Conservation (phyloP, 2,329 filamentous ascomycete genomes). For the Aspergillus flavus region DNA sequence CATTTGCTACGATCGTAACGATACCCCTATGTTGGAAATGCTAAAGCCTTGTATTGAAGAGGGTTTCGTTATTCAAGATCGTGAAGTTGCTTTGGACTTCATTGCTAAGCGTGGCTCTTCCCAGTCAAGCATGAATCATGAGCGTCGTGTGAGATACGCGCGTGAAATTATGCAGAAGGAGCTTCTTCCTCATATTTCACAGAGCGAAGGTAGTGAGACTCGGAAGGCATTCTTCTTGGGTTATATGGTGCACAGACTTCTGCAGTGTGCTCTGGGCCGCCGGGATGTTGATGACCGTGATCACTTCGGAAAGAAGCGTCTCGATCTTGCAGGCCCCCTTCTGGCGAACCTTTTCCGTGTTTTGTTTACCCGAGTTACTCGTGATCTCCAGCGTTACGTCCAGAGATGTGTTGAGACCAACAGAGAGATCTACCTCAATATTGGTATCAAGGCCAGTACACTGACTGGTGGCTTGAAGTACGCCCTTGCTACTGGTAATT, state of each 20-base stretch:
- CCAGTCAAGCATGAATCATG: conserved; percentile 71
- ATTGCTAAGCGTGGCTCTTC: conserved; percentile 87
- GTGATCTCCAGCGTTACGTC: conserved; percentile 87
- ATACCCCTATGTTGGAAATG: conserved; percentile 97
- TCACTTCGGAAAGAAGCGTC: conserved; percentile 97
- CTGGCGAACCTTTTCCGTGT: conserved; percentile 95
- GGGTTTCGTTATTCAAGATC: conserved; percentile 92
- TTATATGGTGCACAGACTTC: conserved; percentile 96
- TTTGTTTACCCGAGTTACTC: conserved; percentile 86
- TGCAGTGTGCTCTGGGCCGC: conserved; percentile 89
- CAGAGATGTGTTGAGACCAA: conserved; percentile 89
- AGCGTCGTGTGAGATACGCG: conserved; percentile 89
- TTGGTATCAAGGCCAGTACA: conserved; percentile 88
- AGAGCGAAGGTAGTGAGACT: conserved; percentile 91
- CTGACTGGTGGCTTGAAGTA: conserved; percentile 95
- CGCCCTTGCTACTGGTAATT: conserved; percentile 95
- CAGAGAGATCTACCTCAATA: conserved; percentile 84
- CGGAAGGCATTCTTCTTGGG: conserved; percentile 97
- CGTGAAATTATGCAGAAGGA: conserved; percentile 97
- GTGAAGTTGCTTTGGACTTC: conserved; percentile 90
- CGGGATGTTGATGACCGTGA: conserved; percentile 96
- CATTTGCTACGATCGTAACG: conserved; percentile 93
- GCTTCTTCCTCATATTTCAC: conserved; percentile 92
- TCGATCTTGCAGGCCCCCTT: conserved; percentile 91
- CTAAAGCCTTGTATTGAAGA: conserved; percentile 96